A percentile compares a stretch with the other conserved stretches of the same genome.
Conservation (phyloP, 208 protist species). For the Trypanosoma boissoni region DNA sequence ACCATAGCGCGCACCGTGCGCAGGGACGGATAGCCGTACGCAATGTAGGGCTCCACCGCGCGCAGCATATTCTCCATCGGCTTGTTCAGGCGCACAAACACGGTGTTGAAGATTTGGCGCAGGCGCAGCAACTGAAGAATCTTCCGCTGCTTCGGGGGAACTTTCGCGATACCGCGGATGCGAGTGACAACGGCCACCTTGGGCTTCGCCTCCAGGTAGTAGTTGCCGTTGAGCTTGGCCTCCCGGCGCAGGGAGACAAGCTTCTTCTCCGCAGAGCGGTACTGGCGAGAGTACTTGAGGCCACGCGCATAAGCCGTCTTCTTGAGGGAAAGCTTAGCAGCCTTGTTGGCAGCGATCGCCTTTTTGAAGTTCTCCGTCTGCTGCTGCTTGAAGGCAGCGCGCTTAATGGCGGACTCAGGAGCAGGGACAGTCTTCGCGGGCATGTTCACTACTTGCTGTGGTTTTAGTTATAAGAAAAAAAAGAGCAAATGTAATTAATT, state of each 20-base stretch:
- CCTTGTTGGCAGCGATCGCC: conserved; percentile 69
- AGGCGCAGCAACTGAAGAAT: conserved; percentile 99
- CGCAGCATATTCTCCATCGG: conserved; percentile 99
- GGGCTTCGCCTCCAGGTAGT: conserved; percentile 97
- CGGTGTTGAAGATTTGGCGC: conserved; percentile 99
- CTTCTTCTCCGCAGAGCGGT: conserved; percentile 88
- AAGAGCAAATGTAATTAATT: conserved; percentile 23
- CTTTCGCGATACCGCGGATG: conserved; percentile 99
- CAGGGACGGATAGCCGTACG: conserved; percentile 98
- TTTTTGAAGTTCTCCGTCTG: conserved; percentile 90
- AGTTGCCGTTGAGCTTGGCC: conserved; percentile 93
- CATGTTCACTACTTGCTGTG: conserved; percentile 30
- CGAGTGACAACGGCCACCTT: conserved; percentile 99
- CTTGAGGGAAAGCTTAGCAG: conserved; percentile 63
- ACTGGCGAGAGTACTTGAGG: conserved; percentile 96
- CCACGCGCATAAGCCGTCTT: conserved; percentile 69
- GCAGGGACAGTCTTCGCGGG: conserved; percentile 71
- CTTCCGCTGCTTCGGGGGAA: conserved; percentile 97
- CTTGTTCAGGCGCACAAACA: conserved; percentile 99
- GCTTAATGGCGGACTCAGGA: conserved; percentile 88
- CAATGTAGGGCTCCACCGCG: conserved; percentile 98
- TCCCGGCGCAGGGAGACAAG: conserved; percentile 83
- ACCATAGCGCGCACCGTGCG: conserved; percentile 97
- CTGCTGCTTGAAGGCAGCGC: conserved; percentile 89
- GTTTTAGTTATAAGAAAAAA: conserved; percentile 24